phyloP scores from a whole-genome alignment of 345 rosid species.

The Eucalyptus rudis region DNA sequence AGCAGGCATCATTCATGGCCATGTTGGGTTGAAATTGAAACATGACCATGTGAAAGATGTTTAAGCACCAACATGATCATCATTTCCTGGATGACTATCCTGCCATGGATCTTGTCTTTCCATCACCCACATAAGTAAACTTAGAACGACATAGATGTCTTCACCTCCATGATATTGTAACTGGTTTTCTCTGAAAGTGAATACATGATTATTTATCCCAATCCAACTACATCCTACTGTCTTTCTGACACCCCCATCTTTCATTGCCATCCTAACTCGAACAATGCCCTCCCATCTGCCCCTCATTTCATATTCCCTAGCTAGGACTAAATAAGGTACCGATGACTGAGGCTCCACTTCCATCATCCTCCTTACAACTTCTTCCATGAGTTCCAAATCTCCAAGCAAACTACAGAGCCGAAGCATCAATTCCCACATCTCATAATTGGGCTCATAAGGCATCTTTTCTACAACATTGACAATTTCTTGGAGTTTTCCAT shows the following conservation, averaged over 20 bases:
- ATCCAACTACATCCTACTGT: conserved; percentile 48
- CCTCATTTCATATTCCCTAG: conserved; percentile 35
- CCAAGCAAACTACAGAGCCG: conserved; percentile 12
- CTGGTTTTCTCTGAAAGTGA: conserved; percentile 26
- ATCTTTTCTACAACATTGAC: conserved; percentile 16
- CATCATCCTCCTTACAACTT: conserved; percentile 31
- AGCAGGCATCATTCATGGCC: background rate
- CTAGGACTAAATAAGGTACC: conserved; percentile 34
- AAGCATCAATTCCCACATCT: conserved; percentile 33
- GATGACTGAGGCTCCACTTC: conserved; percentile 22
- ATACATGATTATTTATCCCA: conserved; percentile 18
- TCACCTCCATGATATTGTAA: conserved; percentile 40
- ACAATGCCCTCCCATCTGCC: conserved; percentile 57
- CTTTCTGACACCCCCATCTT: conserved; percentile 8
- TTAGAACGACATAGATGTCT: conserved; percentile 19
- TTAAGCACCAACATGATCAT: background rate
- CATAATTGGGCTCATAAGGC: conserved; percentile 29
- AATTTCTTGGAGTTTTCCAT: conserved; percentile 35
- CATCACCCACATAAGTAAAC: conserved; percentile 33
- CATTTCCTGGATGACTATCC: background rate
- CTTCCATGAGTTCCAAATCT: conserved; percentile 24
- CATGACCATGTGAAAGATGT: background rate
- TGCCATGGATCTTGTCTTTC: background rate
- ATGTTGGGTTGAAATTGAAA: background rate
- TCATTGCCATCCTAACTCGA: conserved; percentile 28